Percentiles rank a stretch among this genome's conserved stretches.
These are phyloP conservation scores for Pyrenophora tritici-repentis DNA, from an alignment of 2,329 filamentous ascomycete species.

Conservation along the genomic window DNA sequence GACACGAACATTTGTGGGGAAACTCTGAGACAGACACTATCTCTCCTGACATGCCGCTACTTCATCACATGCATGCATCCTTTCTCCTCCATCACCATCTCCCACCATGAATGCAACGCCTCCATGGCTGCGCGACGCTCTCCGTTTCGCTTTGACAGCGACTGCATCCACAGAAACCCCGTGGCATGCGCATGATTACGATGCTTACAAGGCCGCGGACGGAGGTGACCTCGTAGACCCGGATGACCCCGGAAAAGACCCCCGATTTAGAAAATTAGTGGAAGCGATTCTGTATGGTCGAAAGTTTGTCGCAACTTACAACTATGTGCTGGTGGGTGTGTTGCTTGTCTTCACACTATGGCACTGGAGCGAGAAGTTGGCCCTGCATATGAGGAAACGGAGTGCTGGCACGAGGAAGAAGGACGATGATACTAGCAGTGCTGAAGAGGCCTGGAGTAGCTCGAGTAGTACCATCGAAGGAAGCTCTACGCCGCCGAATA, in stretches of 20 bases:
- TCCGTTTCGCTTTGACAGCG: conserved; percentile 32
- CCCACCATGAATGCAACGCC: conserved; percentile 13
- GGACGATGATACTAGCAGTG: neutral
- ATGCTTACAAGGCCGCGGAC: conserved; percentile 8
- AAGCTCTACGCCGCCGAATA: conserved; percentile 40
- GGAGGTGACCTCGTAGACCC: conserved; percentile 26
- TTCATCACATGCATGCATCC: neutral
- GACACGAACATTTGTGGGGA: conserved; percentile 16
- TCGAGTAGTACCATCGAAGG: conserved; percentile 49
- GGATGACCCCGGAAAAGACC: conserved; percentile 44
- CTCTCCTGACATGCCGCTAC: conserved; percentile 14
- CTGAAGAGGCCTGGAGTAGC: conserved; percentile 39
- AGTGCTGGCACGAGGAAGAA: neutral
- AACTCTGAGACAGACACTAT: conserved; percentile 3
- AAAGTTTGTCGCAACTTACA: conserved; percentile 48
- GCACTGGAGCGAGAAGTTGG: conserved; percentile 44
- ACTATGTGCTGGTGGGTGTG: conserved; percentile 45
- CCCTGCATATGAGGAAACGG: conserved; percentile 20
- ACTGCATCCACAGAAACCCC: conserved; percentile 28
- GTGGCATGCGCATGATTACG: conserved; percentile 14
- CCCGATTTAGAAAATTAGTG: conserved; percentile 43
- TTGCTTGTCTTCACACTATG: conserved; percentile 45
- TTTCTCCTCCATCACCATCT: conserved; percentile 1
- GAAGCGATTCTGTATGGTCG: conserved; percentile 48
- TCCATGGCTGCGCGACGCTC: conserved; percentile 28